These are phyloP conservation scores for Cyclocybe cylindracea DNA, from an alignment of 768 basidiomycete species.

Conservation along the genomic window DNA sequence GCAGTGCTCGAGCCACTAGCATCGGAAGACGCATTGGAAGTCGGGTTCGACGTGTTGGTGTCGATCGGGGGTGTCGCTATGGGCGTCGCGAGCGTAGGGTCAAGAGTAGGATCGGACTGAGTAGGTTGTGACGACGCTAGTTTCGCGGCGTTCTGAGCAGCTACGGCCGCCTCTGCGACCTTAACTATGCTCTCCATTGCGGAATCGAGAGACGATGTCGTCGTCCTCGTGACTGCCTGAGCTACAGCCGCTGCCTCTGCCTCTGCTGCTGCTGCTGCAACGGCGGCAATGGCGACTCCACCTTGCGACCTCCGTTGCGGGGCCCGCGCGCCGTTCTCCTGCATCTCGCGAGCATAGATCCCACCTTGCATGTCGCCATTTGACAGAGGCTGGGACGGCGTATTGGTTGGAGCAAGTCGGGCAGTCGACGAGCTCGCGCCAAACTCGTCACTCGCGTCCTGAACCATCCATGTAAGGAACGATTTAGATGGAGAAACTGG, in stretches of 20 bases:
- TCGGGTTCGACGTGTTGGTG: constrained; percentile 7
- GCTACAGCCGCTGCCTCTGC: background rate
- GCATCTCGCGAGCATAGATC: constrained; percentile 1
- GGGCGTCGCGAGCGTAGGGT: constrained; percentile 18
- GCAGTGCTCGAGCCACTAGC: constrained; percentile 13
- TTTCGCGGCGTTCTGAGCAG: constrained; percentile 27
- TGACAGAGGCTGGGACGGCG: too few relatives aligned
- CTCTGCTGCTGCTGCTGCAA: constrained; percentile 18
- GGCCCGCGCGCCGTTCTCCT: constrained; percentile 1
- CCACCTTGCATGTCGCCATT: too few relatives aligned
- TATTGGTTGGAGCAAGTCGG: background rate
- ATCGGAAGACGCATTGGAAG: constrained; percentile 11
- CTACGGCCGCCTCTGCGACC: constrained; percentile 38
- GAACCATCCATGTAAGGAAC: constrained; percentile 20
- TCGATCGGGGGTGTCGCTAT: constrained; percentile 3
- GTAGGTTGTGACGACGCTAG: constrained; percentile 4
- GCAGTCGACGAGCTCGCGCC: constrained; percentile 23
- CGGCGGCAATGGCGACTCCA: constrained; percentile 22
- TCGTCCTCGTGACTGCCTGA: constrained; percentile 8
- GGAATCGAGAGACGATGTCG: constrained; percentile 13
- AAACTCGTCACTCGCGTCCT: constrained; percentile 23
- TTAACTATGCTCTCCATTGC: constrained; percentile 36
- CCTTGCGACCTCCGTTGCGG: constrained; percentile 2
- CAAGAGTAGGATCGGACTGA: constrained; percentile 25
- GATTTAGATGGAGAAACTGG: constrained; percentile 14